Conservation (phyloP, 345 rosid genomes). For the Luvunga scandens region DNA sequence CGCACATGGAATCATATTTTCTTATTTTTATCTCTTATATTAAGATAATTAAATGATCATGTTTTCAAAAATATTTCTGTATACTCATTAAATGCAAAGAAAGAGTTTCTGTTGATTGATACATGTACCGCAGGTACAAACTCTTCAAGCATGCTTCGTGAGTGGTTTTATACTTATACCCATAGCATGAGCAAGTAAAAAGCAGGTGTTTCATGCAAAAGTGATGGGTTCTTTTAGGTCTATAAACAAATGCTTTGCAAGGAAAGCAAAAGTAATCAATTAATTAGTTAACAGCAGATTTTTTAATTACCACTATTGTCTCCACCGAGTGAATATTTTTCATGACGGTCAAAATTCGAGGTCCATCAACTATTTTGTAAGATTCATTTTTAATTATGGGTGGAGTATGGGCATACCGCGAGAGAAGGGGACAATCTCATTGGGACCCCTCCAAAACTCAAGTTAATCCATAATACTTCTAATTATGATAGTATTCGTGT, state of each 20-base stretch:
- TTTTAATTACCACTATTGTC: too few species aligned
- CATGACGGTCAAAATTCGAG: background rate
- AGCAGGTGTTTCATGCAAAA: constrained; percentile 22
- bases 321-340: background rate
- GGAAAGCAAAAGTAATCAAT: background rate
- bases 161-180: background rate
- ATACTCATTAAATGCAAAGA: background rate
- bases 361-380: background rate
- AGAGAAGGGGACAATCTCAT: background rate
- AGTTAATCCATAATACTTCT: background rate
- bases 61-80: background rate
- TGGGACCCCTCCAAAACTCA: constrained; percentile 3
- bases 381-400: background rate
- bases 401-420: background rate
- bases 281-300: too few species aligned
- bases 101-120: background rate
- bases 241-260: background rate
- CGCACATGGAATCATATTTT: background rate
- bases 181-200: background rate
- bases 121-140: background rate
- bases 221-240: background rate
- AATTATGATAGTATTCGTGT: constrained; percentile 7
- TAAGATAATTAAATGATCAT: background rate
- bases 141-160: background rate
- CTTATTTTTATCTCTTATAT: too few species aligned